Percentiles rank a stretch among this genome's conserved stretches.
These are phyloP conservation scores for Komagataella populi DNA, from an alignment of 805 yeast genomes.

Conservation along the genomic window DNA sequence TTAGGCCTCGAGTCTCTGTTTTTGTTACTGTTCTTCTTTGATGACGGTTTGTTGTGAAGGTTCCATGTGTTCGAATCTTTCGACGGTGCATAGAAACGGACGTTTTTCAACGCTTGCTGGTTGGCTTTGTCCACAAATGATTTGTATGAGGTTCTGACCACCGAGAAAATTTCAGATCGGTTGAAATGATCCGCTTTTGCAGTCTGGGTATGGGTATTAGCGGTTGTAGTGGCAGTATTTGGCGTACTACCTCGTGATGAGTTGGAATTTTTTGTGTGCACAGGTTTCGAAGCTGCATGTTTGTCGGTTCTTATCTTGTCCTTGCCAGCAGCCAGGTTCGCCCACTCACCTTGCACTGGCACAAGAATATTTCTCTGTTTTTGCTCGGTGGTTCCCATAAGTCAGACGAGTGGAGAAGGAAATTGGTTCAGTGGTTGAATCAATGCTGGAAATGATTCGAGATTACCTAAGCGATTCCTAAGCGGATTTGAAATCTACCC, in stretches of 20 bases:
- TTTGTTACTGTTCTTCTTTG: not conserved
- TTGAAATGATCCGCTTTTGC: not conserved
- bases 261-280: not conserved
- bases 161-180: not conserved
- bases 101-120: not conserved
- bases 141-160: not conserved
- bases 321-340: not conserved
- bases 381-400: not conserved
- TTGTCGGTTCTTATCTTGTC: not conserved
- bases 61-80: not conserved
- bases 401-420: not conserved
- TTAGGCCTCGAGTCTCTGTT: not conserved
- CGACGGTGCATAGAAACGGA: not conserved
- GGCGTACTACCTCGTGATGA: not conserved
- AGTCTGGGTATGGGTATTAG: not conserved
- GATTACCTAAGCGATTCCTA: not conserved
- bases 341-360: not conserved
- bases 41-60: not conserved
- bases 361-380: not conserved
- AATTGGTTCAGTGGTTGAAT: not conserved
- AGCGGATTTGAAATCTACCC: not conserved
- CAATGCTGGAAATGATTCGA: not conserved
- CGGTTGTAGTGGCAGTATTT: not conserved
- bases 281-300: not conserved
- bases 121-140: not conserved